Evolutionary conservation across 208 protist genomes (phyloP), one percentile per base, ranked within the genome.

Genomic region (Porcisia deanei): DNA sequence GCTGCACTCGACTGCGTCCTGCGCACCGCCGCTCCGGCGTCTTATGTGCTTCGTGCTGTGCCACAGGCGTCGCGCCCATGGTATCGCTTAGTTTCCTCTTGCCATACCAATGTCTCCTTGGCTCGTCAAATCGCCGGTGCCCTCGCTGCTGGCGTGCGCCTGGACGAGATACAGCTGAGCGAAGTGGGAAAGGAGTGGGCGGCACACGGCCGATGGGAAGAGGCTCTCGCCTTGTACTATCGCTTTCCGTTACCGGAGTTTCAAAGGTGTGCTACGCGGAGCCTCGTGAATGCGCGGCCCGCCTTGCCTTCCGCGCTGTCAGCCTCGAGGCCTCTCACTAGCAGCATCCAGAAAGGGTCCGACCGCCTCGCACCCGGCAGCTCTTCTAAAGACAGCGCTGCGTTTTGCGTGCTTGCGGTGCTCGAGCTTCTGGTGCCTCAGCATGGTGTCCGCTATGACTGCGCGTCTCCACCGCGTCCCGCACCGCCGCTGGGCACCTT

Each of bases 121-220:
- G 61, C 77, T 60, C 70, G 77, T 3, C 39, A 59, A 16, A 76
- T 95, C 59, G 91, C 91, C 0, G 34, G 22, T 16, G 75, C 77
- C 30, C 82, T 95, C 37, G 88, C 91, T 8, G 55, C 68, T 14
- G 91, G 91, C 16, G 75, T 87, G 39, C 70, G 82, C 25, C 67
- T 91, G n/a, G 81, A 91, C n/a, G 87, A 95, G 58, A 63, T 95
- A 12, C 88, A 95, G 75, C 67, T 95, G 69, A 90, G 87, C 69
- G 75, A 71, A 6, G 78, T 86, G 54, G 71, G 79, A 6, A 87
- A 83, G 77, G 58, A 52, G 39, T 95, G 91, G 84, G 82, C 82
- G 4, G 68, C 71, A 47, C 73, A 70, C 2, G 88, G 85, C 3
- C 71, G 84, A 49, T 92, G 88, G 91, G 76, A 85, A 53, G 77